Base-by-base conservation (phyloP, 2,329 filamentous ascomycete genomes). In the Fusarium brachygibbosum region DNA sequence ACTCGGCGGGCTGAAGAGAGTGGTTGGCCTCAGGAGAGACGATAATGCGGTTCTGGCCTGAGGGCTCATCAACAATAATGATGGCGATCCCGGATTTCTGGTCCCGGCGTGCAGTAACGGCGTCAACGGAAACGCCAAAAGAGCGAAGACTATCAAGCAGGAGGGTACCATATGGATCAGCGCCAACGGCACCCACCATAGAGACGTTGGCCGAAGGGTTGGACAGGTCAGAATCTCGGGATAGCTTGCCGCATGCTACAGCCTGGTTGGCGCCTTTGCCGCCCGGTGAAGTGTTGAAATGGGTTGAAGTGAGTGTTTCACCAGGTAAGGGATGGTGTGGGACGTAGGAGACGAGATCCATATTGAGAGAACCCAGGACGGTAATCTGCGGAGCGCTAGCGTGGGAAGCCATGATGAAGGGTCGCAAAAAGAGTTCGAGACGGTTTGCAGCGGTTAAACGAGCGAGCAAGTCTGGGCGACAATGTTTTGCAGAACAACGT, bases 221-320 rank as follows among this genome's bases (percentile, higher is more conserved):
- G 46, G 75, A 62, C 54, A 78, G 70, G 63, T 76, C 63, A 32
- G 76, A 72, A 29, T 84, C 76, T 48, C 91, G 87, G 1, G 93
- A 96, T 51, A 97, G 87, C 68, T 95, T 92, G 51, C 91, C 92
- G 81, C 91, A 94, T 25, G 94, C 93, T 58, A 97, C 92, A 63
- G 94, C 94, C 83, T 98, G 95, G 83, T 98, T 98, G 64, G 94
- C 94, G 69, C 95, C 95, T 82, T 99, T 99, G 59, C 96, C 95
- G 74, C 95, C 96, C 31, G 92, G 90, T 42, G 92, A 94, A 35
- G 91, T 93, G 76, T 86, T 86, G 82, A 97, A 97, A 21, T 88
- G 89, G 69, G 84, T 89, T 48, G 93, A 88, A 4, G 92, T 94
- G 52, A 98, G 86, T 4, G 95, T 98, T 82, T 99, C 95, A 71